Conservation (phyloP, 2,329 filamentous ascomycete species). For the Elsinoe necatrix region DNA sequence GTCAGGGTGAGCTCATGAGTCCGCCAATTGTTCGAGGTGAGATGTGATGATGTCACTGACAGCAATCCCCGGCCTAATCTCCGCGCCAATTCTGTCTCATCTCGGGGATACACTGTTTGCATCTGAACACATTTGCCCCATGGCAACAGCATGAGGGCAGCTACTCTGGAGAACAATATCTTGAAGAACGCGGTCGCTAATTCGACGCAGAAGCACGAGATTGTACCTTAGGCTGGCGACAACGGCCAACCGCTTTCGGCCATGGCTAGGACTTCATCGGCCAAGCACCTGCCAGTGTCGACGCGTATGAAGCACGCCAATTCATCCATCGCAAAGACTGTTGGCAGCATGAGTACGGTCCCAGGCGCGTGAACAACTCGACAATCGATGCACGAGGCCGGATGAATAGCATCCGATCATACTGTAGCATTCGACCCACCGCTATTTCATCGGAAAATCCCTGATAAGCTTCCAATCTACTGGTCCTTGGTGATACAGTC, state of each 20-base stretch:
- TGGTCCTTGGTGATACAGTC: not conserved
- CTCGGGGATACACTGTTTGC: not conserved
- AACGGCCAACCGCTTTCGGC: too few species aligned
- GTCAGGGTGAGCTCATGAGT: conserved; percentile 12
- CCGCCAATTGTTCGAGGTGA: not conserved
- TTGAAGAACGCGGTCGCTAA: too few species aligned
- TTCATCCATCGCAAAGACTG: not conserved
- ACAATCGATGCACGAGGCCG: too few species aligned
- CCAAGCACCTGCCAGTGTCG: too few species aligned
- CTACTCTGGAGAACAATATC: not conserved
- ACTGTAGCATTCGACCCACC: not conserved
- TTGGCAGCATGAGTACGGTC: too few species aligned
- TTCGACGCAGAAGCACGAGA: too few species aligned
- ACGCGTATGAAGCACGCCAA: too few species aligned
- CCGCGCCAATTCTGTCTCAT: not conserved
- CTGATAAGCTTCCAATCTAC: not conserved
- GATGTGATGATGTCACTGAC: conserved; percentile 10
- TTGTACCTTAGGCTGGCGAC: too few species aligned
- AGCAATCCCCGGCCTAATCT: not conserved
- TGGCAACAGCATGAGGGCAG: not conserved
- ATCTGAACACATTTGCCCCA: not conserved
- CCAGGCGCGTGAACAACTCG: too few species aligned
- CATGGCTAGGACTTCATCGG: too few species aligned
- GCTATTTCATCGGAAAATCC: not conserved
- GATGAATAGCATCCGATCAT: not conserved